Evolutionary conservation across 148 eudicot genomes (phyloP), one percentile per base, ranked within the genome.

Genomic region (Pouteria glomerata): DNA sequence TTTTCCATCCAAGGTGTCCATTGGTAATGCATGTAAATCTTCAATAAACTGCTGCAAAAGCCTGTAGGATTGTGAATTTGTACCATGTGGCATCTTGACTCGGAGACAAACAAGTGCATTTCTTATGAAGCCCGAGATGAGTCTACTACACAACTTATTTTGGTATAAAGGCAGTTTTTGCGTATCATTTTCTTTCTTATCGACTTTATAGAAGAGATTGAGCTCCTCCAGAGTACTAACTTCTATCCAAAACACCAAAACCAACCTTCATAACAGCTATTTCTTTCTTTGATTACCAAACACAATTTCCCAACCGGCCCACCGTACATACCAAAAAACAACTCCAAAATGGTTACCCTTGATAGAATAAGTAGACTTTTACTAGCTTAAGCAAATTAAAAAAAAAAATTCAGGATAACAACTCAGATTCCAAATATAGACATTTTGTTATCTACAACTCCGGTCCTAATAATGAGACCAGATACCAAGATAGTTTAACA

Each of bases 221-320:
- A n/a, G n/a, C n/a, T n/a, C n/a, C n/a, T n/a, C n/a, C n/a, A n/a
- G n/a, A n/a, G n/a, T n/a, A n/a, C n/a, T n/a, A n/a, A n/a, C 69
- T 65, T 65, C 55, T 65, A 45, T 16, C 35, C 45, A 47, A 30
- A 56, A 45, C 53, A 42, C 39, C 15, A 45, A 62, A 66, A 66
- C 37, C 27, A 2, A 44, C 34, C 69, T 45, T 66, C 68, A 42
- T 42, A 15, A 16, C 29, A 26, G n/a, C 2, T 23, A 51, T 23
- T 19, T 27, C n/a, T n/a, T n/a, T n/a, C n/a, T 63, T 45, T 63
- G 50, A 63, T 5, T 37, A 41, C 18, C 50, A 63, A 63, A 62
- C 47, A 62, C 66, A 35, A 62, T 10, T 33, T 18, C 24, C 44
- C 23, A 60, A 35, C 7, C 37, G 47, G 21, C 66, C 47, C 48